Conservation (phyloP, 345 rosid species). For the Chamaenerion angustifolium region DNA sequence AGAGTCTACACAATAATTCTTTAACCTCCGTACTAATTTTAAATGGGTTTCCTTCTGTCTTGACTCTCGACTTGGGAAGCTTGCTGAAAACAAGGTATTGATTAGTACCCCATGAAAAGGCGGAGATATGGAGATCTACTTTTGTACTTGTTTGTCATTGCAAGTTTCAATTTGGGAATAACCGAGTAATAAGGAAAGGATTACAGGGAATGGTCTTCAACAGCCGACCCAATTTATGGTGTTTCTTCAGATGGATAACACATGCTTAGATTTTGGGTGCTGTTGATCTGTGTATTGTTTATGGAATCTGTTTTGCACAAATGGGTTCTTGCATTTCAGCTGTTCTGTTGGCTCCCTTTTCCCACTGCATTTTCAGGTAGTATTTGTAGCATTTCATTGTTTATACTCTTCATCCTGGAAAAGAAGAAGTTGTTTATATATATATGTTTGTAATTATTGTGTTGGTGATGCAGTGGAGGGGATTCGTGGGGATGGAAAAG, state of each 20-base stretch:
- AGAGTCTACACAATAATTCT: neutral
- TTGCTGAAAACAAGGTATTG: slow-evolving; percentile 1
- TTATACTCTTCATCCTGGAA: neutral
- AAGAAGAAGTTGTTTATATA: too few species aligned
- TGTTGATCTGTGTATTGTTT: slow-evolving; percentile 23
- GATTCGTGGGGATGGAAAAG: slow-evolving; percentile 38
- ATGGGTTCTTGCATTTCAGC: slow-evolving; percentile 39
- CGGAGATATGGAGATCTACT: slow-evolving; percentile 5
- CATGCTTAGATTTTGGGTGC: slow-evolving; percentile 17
- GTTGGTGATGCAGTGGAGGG: slow-evolving; percentile 37
- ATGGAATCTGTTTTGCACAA: slow-evolving; percentile 36
- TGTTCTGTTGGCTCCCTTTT: slow-evolving; percentile 27
- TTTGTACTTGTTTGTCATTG: slow-evolving; percentile 20
- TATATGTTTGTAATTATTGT: neutral
- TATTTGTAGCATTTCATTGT: neutral
- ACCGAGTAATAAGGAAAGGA: slow-evolving; percentile 35
- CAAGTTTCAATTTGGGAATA: slow-evolving; percentile 32
- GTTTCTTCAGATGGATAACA: slow-evolving; percentile 16
- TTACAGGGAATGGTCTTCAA: slow-evolving; percentile 14
- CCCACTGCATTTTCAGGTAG: slow-evolving; percentile 30
- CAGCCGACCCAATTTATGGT: slow-evolving; percentile 4
- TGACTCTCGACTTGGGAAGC: neutral
- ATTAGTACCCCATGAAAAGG: neutral
- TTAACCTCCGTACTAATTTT: neutral
- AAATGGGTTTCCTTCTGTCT: neutral